Conservation (phyloP, 192 early-diverging fungal species). For the Backusella luteola region DNA sequence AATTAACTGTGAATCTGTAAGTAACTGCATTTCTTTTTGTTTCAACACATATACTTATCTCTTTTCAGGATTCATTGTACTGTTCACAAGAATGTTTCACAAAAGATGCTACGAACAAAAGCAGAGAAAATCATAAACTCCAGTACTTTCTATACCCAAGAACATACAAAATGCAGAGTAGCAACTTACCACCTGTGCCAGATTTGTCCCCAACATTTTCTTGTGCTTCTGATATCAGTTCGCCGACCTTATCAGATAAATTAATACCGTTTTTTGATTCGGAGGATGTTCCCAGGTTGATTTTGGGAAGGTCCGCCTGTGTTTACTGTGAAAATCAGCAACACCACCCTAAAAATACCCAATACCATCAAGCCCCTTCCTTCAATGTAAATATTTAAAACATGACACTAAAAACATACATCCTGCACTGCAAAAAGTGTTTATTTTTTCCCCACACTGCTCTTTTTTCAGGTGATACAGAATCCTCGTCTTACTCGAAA, state of each 20-base stretch:
- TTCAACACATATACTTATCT: background rate
- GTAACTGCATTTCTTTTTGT: background rate
- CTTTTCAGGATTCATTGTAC: background rate
- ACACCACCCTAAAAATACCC: background rate
- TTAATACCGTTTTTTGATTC: background rate
- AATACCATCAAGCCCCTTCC: background rate
- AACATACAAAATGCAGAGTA: background rate
- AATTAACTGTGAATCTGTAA: background rate
- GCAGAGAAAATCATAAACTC: background rate
- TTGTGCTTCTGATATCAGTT: background rate
- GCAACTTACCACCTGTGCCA: background rate
- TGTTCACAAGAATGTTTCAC: conserved; percentile 5
- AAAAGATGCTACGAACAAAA: conserved; percentile 2
- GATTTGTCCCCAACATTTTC: conserved; percentile 2
- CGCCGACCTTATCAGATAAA: background rate
- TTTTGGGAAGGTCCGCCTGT: background rate
- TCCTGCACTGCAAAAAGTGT: background rate
- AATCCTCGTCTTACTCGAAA: background rate
- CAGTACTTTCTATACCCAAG: background rate
- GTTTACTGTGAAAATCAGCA: background rate
- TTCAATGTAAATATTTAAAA: conserved; percentile 1
- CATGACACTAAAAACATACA: background rate
- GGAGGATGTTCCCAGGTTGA: background rate
- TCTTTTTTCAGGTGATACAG: background rate
- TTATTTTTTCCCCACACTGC: background rate